Evolutionary conservation across 805 yeast species (phyloP), one percentile per base, ranked within the genome.

Genomic region (Candida caryicola): DNA sequence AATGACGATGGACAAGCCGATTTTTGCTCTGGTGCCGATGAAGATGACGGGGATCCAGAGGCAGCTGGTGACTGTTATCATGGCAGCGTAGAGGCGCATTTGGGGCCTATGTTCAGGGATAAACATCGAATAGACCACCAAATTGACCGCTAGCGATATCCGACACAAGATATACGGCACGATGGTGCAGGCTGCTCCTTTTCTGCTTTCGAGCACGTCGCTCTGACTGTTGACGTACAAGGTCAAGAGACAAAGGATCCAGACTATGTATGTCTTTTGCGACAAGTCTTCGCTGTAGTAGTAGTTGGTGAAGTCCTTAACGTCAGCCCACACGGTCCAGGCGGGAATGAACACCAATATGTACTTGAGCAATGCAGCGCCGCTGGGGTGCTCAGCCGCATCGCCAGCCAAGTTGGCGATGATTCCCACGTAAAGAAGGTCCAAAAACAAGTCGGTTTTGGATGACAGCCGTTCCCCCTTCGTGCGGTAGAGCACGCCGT

Each of bases 301-400:
- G 50, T 77, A 79, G 55, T 81, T 78, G 70, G 78, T 76, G 48
- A 79, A 69, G 41, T 79, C 84, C 49, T 77, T 76, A 41, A 80
- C 62, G 49, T 79, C 85, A n/a, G 70, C 55, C 85, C 86, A 81
- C 16, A 80, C 74, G 15, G 70, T 71, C 76, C 79, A 81, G n/a
- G 79, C 71, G 0, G 83, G 84, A 14, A 74, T 35, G 39, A 79
- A 80, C 2, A 77, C 52, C 29, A 80, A 48, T 4, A 76, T 37
- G 50, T 78, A 80, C 45, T 66, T 66, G 27, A 72, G 55, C 17
- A 80, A 55, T 0, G 77, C 55, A 3, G 51, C 52, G 27, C 81
- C 81, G 14, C 66, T 55, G 21, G 80, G 78, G 13, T 71, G 54
- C 39, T 71, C 76, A 4, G 75, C 65, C 1, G 81, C 81, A 30